phyloP scores from a whole-genome alignment of 2,329 filamentous ascomycete species.

The Colletotrichum tamarilloi region DNA sequence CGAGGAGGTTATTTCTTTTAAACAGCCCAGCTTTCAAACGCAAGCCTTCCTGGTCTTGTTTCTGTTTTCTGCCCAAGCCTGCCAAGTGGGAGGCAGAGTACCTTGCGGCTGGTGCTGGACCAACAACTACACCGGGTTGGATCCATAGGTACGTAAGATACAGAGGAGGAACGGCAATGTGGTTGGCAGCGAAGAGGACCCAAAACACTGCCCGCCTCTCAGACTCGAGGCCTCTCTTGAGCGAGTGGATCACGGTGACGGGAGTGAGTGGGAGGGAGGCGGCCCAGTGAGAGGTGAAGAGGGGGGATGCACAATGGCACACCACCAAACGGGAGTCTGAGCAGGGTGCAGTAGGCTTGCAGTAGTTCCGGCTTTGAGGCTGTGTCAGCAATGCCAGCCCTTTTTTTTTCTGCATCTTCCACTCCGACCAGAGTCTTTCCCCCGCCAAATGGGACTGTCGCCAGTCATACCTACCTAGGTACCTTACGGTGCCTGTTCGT shows the following conservation, averaged over 20 bases:
- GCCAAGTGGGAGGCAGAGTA: constrained; percentile 26
- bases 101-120: constrained; percentile 5
- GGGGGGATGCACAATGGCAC: constrained; percentile 1
- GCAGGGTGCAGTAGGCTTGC: constrained; percentile 31
- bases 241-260: neutral
- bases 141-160: neutral
- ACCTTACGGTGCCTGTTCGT: neutral
- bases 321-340: constrained; percentile 26
- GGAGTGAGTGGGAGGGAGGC: constrained; percentile 2
- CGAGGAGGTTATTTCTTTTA: constrained; percentile 30
- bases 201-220: constrained; percentile 12
- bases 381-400: constrained; percentile 37
- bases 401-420: neutral
- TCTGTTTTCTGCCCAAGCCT: constrained; percentile 21
- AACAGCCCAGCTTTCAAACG: constrained; percentile 21
- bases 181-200: neutral
- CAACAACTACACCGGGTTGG: neutral
- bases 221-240: neutral
- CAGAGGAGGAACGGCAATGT: neutral
- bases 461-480: neutral
- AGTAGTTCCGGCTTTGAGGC: constrained; percentile 35
- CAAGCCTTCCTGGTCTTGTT: constrained; percentile 28
- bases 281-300: neutral
- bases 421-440: neutral
- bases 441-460: neutral